Evolutionary conservation across 352 stramenopile genomes (phyloP), one percentile per base, ranked within the genome.

Genomic region (Globisporangium cylindrosporum): DNA sequence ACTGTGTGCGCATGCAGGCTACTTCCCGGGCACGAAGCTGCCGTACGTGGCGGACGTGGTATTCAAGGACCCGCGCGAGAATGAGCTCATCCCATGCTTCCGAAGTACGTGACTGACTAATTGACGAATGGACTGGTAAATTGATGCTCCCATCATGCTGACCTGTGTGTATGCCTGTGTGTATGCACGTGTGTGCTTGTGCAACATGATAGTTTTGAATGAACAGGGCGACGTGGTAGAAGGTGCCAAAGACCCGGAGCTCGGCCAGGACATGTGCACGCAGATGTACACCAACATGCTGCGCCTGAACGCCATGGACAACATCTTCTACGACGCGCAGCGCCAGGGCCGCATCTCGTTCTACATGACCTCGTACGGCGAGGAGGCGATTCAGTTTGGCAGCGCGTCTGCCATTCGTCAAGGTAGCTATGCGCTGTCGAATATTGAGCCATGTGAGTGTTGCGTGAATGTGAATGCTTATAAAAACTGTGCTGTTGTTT

Each of bases 271-370:
- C 10, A 25, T 94, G 25, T 92, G 89, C 62, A 80, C 87, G 24
- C 73, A 92, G 59, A 95, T 98, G 56, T 98, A 97, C 80, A 82
- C 74, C 46, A 88, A 86, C 71, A 94, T 93, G 80, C 76, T 91
- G 64, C 88, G 88, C 41, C 67, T 94, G 46, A 95, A 94, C 59
- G 88, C 90, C 38, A 99, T 99, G 96, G 98, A 99, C 82, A 95
- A 94, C 63, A 93, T 99, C 63, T 91, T 99, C 62, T 98, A 98
- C 77, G 91, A 97, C 68, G 95, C 96, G 3, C 98, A 99, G 75
- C 87, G 98, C 53, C 98, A 99, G 80, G 98, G 97, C 15, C 87
- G 96, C 46, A 99, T 99, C 66, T 99, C 96, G 2, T 99, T 99
- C 78, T 99, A 99, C 80, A 96, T 98, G 92, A 95, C 88, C 34